phyloP scores from a whole-genome alignment of 306 rosid species.

The Vigna reflexopilosa region DNA sequence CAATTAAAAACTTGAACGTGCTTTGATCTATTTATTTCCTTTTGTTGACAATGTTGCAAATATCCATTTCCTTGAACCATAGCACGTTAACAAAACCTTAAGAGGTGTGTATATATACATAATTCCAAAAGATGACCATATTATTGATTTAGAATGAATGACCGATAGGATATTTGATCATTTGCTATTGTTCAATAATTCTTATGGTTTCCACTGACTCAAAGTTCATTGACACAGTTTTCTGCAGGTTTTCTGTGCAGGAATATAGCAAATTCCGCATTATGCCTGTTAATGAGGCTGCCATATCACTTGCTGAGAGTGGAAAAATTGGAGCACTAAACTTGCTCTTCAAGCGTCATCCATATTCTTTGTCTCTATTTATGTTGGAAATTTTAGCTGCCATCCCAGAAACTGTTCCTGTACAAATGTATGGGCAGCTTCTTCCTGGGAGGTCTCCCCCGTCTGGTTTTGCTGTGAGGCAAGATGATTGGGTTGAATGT shows the following conservation, averaged over 20 bases:
- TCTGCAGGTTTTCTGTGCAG: slow-evolving; percentile 96
- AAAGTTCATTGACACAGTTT: slow-evolving; percentile 75
- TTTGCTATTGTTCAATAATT: slow-evolving; percentile 37
- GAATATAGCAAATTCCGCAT: slow-evolving; percentile 84
- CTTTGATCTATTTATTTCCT: slow-evolving; percentile 20
- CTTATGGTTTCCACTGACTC: slow-evolving; percentile 64
- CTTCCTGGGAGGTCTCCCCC: slow-evolving; percentile 95
- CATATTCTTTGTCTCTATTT: slow-evolving; percentile 78
- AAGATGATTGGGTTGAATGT: slow-evolving; percentile 99
- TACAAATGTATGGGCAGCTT: slow-evolving; percentile 88
- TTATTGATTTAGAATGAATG: neutral
- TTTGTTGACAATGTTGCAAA: slow-evolving; percentile 9
- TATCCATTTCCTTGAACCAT: slow-evolving; percentile 1
- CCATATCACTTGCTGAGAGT: slow-evolving; percentile 78
- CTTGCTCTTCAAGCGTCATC: slow-evolving; percentile 89
- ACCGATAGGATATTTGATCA: slow-evolving; percentile 12
- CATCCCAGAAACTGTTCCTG: slow-evolving; percentile 94
- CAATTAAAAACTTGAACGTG: slow-evolving; percentile 18
- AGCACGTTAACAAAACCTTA: slow-evolving; percentile 5
- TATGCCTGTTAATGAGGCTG: slow-evolving; percentile 82
- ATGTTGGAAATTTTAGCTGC: slow-evolving; percentile 81
- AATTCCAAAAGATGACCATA: slow-evolving; percentile 15
- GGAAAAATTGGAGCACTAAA: slow-evolving; percentile 96
- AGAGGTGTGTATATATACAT: neutral
- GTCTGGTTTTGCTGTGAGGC: slow-evolving; percentile 75